phyloP scores from a whole-genome alignment of 176 grass and related monocot genomes.

The Oryza meyeriana region DNA sequence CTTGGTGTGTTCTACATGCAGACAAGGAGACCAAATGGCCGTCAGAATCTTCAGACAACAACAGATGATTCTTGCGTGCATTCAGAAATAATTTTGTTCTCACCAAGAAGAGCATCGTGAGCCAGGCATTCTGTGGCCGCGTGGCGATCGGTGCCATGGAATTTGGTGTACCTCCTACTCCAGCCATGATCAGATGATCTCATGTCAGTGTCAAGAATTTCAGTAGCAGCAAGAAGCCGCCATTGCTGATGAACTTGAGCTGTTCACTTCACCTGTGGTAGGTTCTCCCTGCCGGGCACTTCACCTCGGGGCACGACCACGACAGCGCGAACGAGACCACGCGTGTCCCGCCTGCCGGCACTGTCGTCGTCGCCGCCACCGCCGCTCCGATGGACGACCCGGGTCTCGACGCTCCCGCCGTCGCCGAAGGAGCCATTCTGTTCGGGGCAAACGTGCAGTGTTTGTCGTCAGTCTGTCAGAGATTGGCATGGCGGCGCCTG shows the following conservation, averaged over 20 bases:
- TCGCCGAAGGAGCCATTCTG: constrained; percentile 66
- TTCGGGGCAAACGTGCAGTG: not conserved
- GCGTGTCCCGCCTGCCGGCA: constrained; percentile 48
- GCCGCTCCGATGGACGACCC: constrained; percentile 85
- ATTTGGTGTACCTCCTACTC: constrained; percentile 78
- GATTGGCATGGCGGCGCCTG: not conserved
- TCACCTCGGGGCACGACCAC: constrained; percentile 86
- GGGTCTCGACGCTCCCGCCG: constrained; percentile 30
- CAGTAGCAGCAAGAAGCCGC: not conserved
- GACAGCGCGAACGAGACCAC: constrained; percentile 76
- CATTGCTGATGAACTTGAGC: not conserved
- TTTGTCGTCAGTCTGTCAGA: not conserved
- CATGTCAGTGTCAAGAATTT: not conserved
- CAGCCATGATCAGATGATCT: not conserved
- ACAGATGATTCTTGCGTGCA: not conserved
- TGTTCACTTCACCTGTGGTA: constrained; percentile 64
- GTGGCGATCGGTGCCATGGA: constrained; percentile 58
- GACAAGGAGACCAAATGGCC: not conserved
- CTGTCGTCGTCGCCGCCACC: constrained; percentile 51
- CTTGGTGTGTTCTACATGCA: constrained; percentile 50
- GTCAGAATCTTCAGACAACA: not conserved
- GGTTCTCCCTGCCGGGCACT: constrained; percentile 63
- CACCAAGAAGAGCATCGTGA: constrained; percentile 76
- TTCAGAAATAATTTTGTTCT: not conserved
- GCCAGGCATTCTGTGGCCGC: constrained; percentile 55